These are phyloP conservation scores for Ensete ventricosum DNA, from an alignment of 176 grass and related monocot species.

Conservation along the genomic window DNA sequence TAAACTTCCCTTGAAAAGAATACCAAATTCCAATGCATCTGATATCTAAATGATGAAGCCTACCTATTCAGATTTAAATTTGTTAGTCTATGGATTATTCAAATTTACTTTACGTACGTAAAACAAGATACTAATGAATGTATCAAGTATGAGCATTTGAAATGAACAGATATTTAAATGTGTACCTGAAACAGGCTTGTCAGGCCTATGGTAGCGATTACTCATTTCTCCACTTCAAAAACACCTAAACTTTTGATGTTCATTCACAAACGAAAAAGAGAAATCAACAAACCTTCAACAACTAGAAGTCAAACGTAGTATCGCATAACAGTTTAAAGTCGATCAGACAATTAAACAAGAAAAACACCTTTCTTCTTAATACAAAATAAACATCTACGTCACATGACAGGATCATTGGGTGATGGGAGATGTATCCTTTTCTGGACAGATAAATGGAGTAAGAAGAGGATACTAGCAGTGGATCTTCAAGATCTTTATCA, in stretches of 20 bases:
- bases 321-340: background rate
- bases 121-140: background rate
- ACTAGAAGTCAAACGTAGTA: background rate
- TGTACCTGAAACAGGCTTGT: slow-evolving; percentile 6
- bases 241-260: background rate
- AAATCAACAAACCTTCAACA: background rate
- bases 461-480: too few species aligned
- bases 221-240: background rate
- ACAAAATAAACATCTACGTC: too few species aligned
- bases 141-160: background rate
- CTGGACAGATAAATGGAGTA: too few species aligned
- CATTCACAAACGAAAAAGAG: background rate
- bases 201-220: background rate
- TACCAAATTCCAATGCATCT: background rate
- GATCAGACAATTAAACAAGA: background rate
- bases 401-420: too few species aligned
- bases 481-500: too few species aligned
- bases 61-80: background rate
- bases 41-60: background rate
- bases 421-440: too few species aligned
- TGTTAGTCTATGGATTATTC: background rate
- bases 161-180: background rate
- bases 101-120: background rate
- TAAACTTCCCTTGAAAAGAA: background rate
- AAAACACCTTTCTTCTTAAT: too few species aligned